Evolutionary conservation across 805 yeast species (phyloP).

Genomic region (Saccharomycopsis fermentans): DNA sequence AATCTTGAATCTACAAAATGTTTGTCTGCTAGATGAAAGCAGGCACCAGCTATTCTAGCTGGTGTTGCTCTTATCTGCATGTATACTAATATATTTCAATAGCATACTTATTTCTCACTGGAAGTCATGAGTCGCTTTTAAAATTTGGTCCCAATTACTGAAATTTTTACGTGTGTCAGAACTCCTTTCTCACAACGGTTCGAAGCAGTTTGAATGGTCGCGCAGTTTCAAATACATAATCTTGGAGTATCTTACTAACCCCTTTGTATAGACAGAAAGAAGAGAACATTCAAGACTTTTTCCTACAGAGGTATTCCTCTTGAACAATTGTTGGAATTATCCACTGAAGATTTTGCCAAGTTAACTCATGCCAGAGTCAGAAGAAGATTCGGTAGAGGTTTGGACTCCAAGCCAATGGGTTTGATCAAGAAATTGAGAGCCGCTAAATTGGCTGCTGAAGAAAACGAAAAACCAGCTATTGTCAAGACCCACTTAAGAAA

Average conservation of each 20-base stretch:
- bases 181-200: no score
- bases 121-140: no score
- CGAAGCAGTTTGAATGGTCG: background rate
- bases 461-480: constrained; percentile 92
- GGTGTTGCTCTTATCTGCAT: no score
- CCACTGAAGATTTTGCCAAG: constrained; percentile 94
- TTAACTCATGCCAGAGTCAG: constrained; percentile 98
- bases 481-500: constrained; percentile 99
- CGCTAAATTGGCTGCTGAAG: constrained; percentile 83
- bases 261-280: constrained; percentile 45
- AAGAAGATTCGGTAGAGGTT: constrained; percentile 99
- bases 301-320: constrained; percentile 98
- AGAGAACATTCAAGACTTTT: constrained; percentile 92
- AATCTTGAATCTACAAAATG: no score
- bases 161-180: no score
- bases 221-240: no score
- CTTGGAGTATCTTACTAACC: background rate
- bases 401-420: constrained; percentile 90
- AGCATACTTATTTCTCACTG: no score
- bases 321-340: constrained; percentile 83
- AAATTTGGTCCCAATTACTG: no score
- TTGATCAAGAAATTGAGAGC: constrained; percentile 96
- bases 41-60: no score
- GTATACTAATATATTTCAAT: no score
- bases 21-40: no score